Percentiles rank a stretch among this genome's conserved stretches.
These are phyloP conservation scores for Podaxis pistillaris DNA, from an alignment of 768 basidiomycete species.

Conservation along the genomic window DNA sequence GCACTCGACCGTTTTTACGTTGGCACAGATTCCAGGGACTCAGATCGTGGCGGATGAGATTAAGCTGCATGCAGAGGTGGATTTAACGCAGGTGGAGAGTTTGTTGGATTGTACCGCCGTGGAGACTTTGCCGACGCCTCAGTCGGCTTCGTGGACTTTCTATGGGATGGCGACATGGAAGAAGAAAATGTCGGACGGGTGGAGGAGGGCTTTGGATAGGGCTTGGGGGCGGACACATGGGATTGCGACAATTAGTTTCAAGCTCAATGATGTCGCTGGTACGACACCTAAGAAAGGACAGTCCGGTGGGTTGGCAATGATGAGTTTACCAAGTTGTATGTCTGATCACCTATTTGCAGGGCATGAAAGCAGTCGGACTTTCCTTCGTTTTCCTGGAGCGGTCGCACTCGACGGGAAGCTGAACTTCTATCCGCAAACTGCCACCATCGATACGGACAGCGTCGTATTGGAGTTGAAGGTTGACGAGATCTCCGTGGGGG, in stretches of 20 bases:
- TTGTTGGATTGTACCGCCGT: constrained; percentile 23
- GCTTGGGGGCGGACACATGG: constrained; percentile 68
- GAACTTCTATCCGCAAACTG: constrained; percentile 57
- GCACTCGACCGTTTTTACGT: constrained; percentile 50
- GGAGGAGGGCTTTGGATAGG: constrained; percentile 64
- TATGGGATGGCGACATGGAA: constrained; percentile 66
- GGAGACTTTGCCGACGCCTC: constrained; percentile 19
- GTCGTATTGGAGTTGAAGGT: constrained; percentile 44
- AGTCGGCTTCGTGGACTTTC: constrained; percentile 25
- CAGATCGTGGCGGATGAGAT: constrained; percentile 51
- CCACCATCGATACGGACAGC: constrained; percentile 52
- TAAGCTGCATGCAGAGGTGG: constrained; percentile 51
- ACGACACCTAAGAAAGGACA: constrained; percentile 29
- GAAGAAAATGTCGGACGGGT: constrained; percentile 54
- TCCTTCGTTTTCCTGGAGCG: constrained; percentile 45
- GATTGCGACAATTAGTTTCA: constrained; percentile 49
- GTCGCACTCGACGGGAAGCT: constrained; percentile 46
- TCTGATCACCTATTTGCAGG: neutral
- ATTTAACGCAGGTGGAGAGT: constrained; percentile 51
- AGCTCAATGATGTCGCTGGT: constrained; percentile 45
- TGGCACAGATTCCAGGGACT: constrained; percentile 49
- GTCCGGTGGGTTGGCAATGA: constrained; percentile 28
- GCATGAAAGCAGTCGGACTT: constrained; percentile 28
- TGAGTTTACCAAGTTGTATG: neutral
- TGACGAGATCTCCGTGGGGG: constrained; percentile 44